Evolutionary conservation across 2,329 filamentous ascomycete genomes (phyloP), one percentile per base, ranked within the genome.

Genomic region (Botryotinia narcissicola): DNA sequence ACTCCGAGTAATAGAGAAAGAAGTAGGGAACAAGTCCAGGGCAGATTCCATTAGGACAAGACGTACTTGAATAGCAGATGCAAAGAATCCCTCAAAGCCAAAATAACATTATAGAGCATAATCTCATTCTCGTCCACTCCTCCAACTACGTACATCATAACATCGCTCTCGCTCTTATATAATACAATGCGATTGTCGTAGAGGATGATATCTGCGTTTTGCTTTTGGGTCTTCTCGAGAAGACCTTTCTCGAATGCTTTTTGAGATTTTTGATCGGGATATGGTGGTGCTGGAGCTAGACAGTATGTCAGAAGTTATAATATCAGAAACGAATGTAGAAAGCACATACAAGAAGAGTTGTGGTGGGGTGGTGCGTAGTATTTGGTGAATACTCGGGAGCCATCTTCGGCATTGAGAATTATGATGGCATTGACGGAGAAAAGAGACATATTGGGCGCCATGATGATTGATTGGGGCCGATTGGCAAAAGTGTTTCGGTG

Each of bases 91-190:
- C 96, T 87, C 78, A 98, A 85, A n/a, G 94, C 94, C 73, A 98
- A 86, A 71, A 98, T 90, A 67, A 97, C 95, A 82, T 95, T 97
- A 86, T 98, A 98, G 70, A 99, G 88, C 82, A 99, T 86, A 72
- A 99, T 93, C 85, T 99, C 96, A 83, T 98, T 99, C 88, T 99
- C 96, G 71, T 98, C 94, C 71, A 93, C 88, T 72, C 91, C 90
- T 77, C 95, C 95, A 18, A 99, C 93, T 40, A 98, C 92, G 82
- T 98, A 98, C 63, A 93, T 89, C 92, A 98, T 98, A 73, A 98
- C 93, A 83, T 99, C 96, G 79, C 93, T 94, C 86, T 99, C 96
- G 85, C 92, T 92, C 90, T 99, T 99, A 87, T 98, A 99, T 70
- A 98, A 91, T 72, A 98, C 94, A 75, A 99, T 92, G 80, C 94